phyloP scores from a whole-genome alignment of 202 grass and related monocot genomes.

The Sporobolus alterniflorus region DNA sequence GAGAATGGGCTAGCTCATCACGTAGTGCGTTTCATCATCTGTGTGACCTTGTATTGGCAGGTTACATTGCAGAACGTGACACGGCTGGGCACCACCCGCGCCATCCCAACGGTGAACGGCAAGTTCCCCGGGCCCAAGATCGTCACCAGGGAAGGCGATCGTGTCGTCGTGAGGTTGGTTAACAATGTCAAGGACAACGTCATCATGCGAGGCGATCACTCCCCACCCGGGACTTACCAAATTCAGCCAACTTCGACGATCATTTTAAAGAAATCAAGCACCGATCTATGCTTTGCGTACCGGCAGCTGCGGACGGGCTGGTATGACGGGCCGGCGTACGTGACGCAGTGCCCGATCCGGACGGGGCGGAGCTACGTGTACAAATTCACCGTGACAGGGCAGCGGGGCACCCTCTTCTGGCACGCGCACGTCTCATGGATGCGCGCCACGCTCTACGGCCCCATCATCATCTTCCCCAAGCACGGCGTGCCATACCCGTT shows the following conservation, averaged over 20 bases:
- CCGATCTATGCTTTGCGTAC: background rate
- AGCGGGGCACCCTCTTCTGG: slow-evolving; percentile 76
- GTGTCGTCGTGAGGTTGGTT: slow-evolving; percentile 66
- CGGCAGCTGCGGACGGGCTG: slow-evolving; percentile 70
- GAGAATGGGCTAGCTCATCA: too few relatives aligned
- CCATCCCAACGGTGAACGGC: slow-evolving; percentile 82
- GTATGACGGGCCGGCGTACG: slow-evolving; percentile 79
- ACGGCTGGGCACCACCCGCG: slow-evolving; percentile 63
- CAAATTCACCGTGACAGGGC: slow-evolving; percentile 67
- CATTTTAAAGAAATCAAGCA: background rate
- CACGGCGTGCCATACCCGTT: slow-evolving; percentile 63
- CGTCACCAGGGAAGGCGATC: slow-evolving; percentile 61
- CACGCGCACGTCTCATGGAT: slow-evolving; percentile 78
- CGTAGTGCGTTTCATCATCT: background rate
- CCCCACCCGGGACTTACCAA: slow-evolving; percentile 50
- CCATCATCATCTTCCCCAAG: slow-evolving; percentile 70
- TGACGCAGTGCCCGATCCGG: slow-evolving; percentile 82
- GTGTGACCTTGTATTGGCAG: slow-evolving; percentile 15
- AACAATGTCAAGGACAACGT: slow-evolving; percentile 78
- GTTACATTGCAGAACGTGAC: slow-evolving; percentile 58
- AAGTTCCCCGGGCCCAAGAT: slow-evolving; percentile 71
- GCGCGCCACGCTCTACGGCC: slow-evolving; percentile 61
- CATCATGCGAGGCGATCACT: too few relatives aligned
- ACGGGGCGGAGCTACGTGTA: slow-evolving; percentile 72
- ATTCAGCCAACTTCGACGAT: background rate